Conservation (phyloP, 306 rosid species). For the Cucurbita ficifolia region DNA sequence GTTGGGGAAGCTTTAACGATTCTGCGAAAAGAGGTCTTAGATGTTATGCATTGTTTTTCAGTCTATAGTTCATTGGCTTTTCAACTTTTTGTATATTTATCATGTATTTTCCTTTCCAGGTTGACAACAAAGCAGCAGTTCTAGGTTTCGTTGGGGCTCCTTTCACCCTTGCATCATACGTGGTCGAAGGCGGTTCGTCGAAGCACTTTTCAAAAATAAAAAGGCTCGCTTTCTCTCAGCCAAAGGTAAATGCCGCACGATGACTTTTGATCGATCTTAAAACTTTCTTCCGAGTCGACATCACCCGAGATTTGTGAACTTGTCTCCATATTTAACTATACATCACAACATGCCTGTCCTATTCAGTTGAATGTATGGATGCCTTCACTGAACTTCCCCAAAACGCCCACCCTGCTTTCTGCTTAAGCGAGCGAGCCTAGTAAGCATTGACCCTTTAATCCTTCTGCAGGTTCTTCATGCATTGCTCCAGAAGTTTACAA, state of each 20-base stretch:
- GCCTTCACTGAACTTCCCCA: neutral
- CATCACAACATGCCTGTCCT: neutral
- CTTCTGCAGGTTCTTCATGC: conserved; percentile 64
- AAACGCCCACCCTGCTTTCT: neutral
- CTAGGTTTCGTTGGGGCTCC: conserved; percentile 98
- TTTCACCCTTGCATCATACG: conserved; percentile 87
- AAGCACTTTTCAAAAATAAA: conserved; percentile 86
- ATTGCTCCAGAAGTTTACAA: conserved; percentile 62
- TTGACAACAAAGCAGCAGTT: conserved; percentile 76
- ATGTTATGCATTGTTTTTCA: neutral
- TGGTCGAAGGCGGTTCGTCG: conserved; percentile 97
- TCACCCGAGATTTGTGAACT: neutral
- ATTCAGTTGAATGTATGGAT: neutral
- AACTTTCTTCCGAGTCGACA: neutral
- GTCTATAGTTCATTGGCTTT: neutral
- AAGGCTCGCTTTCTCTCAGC: conserved; percentile 74
- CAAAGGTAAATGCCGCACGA: conserved; percentile 26
- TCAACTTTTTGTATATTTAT: neutral
- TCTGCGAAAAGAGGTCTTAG: conserved; percentile 69
- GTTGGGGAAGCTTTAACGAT: conserved; percentile 84
- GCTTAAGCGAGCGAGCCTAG: neutral
- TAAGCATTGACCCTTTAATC: conserved; percentile 4
- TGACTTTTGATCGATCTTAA: neutral
- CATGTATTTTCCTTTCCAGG: conserved; percentile 31
- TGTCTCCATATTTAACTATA: neutral